A percentile compares a stretch with the other conserved stretches of the same genome.
Evolutionary conservation across 108 stramenopile genomes (phyloP).

Genomic region (Asterionellopsis glacialis): DNA sequence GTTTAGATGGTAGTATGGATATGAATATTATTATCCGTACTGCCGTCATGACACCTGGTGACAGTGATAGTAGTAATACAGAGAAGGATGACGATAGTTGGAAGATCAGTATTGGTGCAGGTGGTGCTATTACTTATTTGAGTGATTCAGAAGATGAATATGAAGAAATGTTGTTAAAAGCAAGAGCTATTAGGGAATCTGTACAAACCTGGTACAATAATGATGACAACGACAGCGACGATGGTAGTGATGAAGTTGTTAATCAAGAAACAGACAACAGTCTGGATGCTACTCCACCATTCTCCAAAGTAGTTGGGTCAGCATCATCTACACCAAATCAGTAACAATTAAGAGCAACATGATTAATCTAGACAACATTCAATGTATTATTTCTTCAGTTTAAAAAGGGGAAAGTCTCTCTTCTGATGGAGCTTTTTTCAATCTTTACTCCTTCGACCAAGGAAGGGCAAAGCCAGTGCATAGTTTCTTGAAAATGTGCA

Average conservation of each 20-base stretch:
- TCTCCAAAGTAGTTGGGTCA: no score
- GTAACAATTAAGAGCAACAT: no score
- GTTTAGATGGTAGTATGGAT: conserved; percentile 77
- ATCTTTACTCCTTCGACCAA: no score
- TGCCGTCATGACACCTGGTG: conserved; percentile 70
- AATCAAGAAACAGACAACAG: not conserved
- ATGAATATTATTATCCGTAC: conserved; percentile 96
- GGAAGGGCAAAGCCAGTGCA: no score
- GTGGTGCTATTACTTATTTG: conserved; percentile 93
- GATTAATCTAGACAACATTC: no score
- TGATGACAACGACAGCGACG: not conserved
- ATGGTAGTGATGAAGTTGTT: not conserved
- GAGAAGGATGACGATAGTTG: conserved; percentile 21
- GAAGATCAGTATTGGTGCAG: conserved; percentile 84
- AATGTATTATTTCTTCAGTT: no score
- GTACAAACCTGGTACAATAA: not conserved
- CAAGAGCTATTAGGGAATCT: conserved; percentile 76
- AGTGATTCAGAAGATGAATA: conserved; percentile 89
- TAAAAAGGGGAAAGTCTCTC: no score
- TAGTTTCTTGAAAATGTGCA: no score
- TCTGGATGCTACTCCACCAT: no score
- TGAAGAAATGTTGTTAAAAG: conserved; percentile 91
- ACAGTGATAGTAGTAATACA: not conserved
- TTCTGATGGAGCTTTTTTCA: no score
- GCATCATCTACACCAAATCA: no score